phyloP scores from a whole-genome alignment of 495 filamentous ascomycete species.

The Evernia prunastri region DNA sequence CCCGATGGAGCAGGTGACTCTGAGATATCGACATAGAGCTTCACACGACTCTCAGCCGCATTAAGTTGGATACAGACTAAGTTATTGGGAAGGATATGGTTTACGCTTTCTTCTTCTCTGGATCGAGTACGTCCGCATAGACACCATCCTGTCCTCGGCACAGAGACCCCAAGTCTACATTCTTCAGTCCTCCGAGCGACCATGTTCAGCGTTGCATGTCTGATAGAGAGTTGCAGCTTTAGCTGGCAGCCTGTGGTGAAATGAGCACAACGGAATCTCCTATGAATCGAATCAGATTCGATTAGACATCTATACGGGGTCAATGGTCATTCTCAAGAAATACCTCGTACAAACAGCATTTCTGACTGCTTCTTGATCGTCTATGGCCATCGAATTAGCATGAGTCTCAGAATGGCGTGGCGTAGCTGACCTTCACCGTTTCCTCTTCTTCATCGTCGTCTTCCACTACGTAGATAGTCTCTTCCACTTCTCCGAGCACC shows the following conservation, averaged over 20 bases:
- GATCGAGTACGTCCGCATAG: background rate
- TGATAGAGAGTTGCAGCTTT: background rate
- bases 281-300: constrained; percentile 30
- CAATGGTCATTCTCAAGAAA: constrained; percentile 22
- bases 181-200: no score
- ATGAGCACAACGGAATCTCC: constrained; percentile 96
- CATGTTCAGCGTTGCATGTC: background rate
- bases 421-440: constrained; percentile 42
- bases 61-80: background rate
- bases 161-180: no score
- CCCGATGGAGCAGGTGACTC: background rate
- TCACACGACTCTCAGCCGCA: background rate
- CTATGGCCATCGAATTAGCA: constrained; percentile 43
- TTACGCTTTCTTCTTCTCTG: background rate
- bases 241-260: constrained; percentile 59
- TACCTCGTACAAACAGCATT: constrained; percentile 99
- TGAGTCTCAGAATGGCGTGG: background rate
- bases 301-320: background rate
- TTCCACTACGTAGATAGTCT: constrained; percentile 87
- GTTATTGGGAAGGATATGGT: background rate
- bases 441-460: constrained; percentile 83
- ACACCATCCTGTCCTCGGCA: background rate
- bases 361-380: constrained; percentile 93
- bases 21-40: background rate
- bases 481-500: constrained; percentile 94